Base-by-base conservation (phyloP, 2,329 filamentous ascomycete genomes). In the Onygenales sp. region DNA sequence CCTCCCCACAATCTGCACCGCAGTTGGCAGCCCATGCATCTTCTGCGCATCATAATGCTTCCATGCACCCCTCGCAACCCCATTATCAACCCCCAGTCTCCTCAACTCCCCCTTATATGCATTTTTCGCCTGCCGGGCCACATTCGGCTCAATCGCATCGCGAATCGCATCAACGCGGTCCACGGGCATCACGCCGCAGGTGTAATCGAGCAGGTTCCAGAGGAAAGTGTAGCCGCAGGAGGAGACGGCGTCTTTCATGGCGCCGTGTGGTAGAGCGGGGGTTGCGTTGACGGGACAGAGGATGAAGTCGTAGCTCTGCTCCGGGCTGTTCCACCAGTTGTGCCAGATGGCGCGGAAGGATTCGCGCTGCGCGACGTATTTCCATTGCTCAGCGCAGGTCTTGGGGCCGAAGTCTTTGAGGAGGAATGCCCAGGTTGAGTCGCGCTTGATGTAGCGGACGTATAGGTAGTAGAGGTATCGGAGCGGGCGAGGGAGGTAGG, bases 211-310 rank as follows among this genome's bases (percentile, higher is more conserved):
- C 82, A 96, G 60, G 63, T 96, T 96, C 74, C 93, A 97, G 53
- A 95, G 71, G 66, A 96, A 95, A 0, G 91, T 96, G 65, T 97
- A 96, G 1, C 89, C 90, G 63, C 91, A 96, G 60, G 85, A 89
- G 57, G 86, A 87, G 44, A 93, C 83, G 2, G 89, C 89, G 61
- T 92, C 84, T 60, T 82, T 81, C 89, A 95, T 96, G 0, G 83
- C 90, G 46, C 84, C 82, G 66, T 95, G 90, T 0, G 90, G 90
- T 3, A 95, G 81, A 0, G 91, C 91, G 1, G 91, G 90, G 0
- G 89, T 95, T 0, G 91, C 89, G 67, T 96, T 95, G 0, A 85
- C 89, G n/a, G 87, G 86, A 8, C 86, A 83, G 36, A 96, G 71
- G 59, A 96, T 78, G 59, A 91, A 84, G 69, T 96, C 91, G 60